phyloP scores from a whole-genome alignment of 805 yeast species.

The Starmera caribaea region DNA sequence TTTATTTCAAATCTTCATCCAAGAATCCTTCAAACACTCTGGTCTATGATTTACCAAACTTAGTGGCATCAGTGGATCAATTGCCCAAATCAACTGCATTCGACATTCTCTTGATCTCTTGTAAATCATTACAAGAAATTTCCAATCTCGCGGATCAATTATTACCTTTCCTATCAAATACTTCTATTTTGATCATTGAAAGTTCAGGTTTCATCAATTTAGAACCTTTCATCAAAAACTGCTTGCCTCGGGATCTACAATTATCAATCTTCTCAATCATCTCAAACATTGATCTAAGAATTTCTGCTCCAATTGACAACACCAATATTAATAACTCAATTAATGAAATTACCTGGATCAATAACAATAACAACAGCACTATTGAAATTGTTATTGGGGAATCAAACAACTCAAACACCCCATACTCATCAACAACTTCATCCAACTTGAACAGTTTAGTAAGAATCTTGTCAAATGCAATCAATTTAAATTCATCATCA shows the following conservation, averaged over 20 bases:
- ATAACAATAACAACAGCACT: conserved; percentile 16
- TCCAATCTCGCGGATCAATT: conserved; percentile 31
- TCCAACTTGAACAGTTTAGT: conserved; percentile 27
- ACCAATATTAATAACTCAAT: conserved; percentile 6
- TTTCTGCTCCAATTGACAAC: conserved; percentile 4
- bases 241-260: conserved; percentile 28
- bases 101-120: conserved; percentile 38
- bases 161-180: conserved; percentile 26
- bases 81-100: conserved; percentile 15
- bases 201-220: conserved; percentile 63
- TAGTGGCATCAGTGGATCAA: conserved; percentile 1
- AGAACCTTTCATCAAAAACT: conserved; percentile 63
- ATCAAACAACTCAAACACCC: conserved; percentile 31
- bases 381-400: conserved; percentile 27
- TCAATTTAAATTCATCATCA: conserved; percentile 18
- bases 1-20: conserved; percentile 4
- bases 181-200: conserved; percentile 52
- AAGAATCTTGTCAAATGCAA: conserved; percentile 23
- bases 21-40: conserved; percentile 24
- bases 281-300: conserved; percentile 13
- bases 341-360: conserved; percentile 11
- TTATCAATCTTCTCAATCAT: conserved; percentile 15
- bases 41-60: conserved; percentile 4
- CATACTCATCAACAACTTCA: conserved; percentile 23
- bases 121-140: conserved; percentile 42